Conservation (phyloP, 495 filamentous ascomycete species). For the Parachaetomium inaequale region DNA sequence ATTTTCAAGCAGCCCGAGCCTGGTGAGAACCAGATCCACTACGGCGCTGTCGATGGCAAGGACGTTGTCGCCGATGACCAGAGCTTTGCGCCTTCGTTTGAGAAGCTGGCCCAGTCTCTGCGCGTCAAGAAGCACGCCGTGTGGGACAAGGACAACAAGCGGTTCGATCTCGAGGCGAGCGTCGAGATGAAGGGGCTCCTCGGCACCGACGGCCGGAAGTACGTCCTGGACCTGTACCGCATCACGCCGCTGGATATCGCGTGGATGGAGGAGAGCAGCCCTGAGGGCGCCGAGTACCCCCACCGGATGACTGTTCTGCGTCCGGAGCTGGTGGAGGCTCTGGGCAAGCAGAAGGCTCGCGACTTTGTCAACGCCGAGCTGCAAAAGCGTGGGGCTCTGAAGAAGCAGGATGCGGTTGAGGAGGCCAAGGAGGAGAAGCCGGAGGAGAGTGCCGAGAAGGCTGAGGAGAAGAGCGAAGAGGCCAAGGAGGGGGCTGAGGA, state of each 20-base stretch:
- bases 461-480: slow-evolving; percentile 27
- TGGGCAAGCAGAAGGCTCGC: slow-evolving; percentile 79
- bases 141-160: slow-evolving; percentile 93
- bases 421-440: slow-evolving; percentile 25
- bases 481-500: slow-evolving; percentile 34
- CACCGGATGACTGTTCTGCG: slow-evolving; percentile 93
- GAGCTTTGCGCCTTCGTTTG: slow-evolving; percentile 78
- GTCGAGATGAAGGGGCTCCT: slow-evolving; percentile 97
- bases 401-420: slow-evolving; percentile 21
- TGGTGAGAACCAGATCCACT: slow-evolving; percentile 97
- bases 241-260: slow-evolving; percentile 85
- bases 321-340: slow-evolving; percentile 80
- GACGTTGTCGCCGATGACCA: slow-evolving; percentile 89
- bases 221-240: slow-evolving; percentile 93
- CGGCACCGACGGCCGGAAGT: slow-evolving; percentile 96
- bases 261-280: slow-evolving; percentile 72
- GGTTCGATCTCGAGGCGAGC: slow-evolving; percentile 88
- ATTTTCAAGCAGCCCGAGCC: slow-evolving; percentile 99
- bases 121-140: slow-evolving; percentile 91
- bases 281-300: slow-evolving; percentile 64
- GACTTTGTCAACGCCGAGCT: slow-evolving; percentile 78
- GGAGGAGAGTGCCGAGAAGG: slow-evolving; percentile 5
- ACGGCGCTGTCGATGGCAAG: slow-evolving; percentile 96
- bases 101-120: slow-evolving; percentile 81
- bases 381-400: slow-evolving; percentile 48